Evolutionary conservation across 2,329 filamentous ascomycete genomes (phyloP), one percentile per base, ranked within the genome.

Genomic region (Calonectria pseudoturangicola): DNA sequence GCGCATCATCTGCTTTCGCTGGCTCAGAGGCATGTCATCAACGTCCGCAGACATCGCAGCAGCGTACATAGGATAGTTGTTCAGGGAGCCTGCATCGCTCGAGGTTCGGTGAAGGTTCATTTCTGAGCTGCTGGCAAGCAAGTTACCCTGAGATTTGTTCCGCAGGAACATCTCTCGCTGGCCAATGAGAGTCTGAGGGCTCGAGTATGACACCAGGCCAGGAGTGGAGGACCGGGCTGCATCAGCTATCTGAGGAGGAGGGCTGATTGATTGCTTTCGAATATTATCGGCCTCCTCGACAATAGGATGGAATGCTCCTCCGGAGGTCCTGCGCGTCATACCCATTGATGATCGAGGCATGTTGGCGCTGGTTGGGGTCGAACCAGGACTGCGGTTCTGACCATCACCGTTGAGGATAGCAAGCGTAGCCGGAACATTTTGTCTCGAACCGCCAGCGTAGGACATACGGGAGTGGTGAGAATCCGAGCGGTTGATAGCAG

Each of bases 11-110:
- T 90, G 85, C 68, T 89, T 89, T 51, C 94, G 92, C 77, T 93
- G 90, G 50, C 91, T 93, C 21, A 97, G 87, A 0, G 94, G 92
- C 76, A 96, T 87, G 69, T 95, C 90, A 73, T 96, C 94, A 1
- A 88, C 86, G 75, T 91, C 89, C 21, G 85, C 80, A 25, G 81
- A 81, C 10, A 81, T 72, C 68, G 77, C 75, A 25, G 81, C 74
- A 47, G 78, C 72, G 65, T 83, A 81, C 69, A 80, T 78, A 16
- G 82, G 73, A 68, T 85, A 83, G 73, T 85, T 84, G 74, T 84
- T 75, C 12, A 87, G 65, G 6, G 85, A 86, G 3, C 83, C 85
- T 4, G 85, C 82, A 56, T 90, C 88, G 71, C 85, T 87, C 0
- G 80, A 79, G 2, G 82, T 70, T 41, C 81, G 75, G 27, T 81